phyloP scores from a whole-genome alignment of 805 yeast species.

The Candida khao-thaluensis region DNA sequence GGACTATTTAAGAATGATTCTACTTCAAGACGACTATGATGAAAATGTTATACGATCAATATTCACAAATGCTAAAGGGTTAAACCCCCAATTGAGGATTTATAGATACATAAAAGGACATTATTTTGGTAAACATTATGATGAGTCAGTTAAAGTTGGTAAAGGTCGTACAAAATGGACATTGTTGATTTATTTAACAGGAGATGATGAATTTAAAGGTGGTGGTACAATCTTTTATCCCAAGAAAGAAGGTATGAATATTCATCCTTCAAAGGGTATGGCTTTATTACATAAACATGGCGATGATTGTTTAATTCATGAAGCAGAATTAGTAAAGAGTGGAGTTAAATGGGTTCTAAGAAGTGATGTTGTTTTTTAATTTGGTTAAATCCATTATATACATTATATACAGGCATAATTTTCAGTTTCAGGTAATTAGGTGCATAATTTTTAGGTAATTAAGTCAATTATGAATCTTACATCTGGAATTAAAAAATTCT shows the following conservation, averaged over 20 bases:
- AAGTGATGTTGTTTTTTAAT: conserved; percentile 48
- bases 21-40: conserved; percentile 26
- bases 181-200: conserved; percentile 54
- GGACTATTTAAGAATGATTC: conserved; percentile 36
- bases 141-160: conserved; percentile 48
- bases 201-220: conserved; percentile 54
- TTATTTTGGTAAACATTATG: conserved; percentile 60
- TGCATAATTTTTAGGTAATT: too few species aligned
- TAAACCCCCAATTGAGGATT: conserved; percentile 55
- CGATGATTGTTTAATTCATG: conserved; percentile 60
- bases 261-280: conserved; percentile 54
- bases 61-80: conserved; percentile 43
- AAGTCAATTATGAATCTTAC: too few species aligned
- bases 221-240: conserved; percentile 60
- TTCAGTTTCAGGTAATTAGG: too few species aligned
- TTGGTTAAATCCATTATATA: too few species aligned
- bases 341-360: conserved; percentile 66
- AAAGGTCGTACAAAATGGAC: conserved; percentile 58
- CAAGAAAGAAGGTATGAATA: conserved; percentile 26
- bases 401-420: too few species aligned
- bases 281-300: conserved; percentile 67
- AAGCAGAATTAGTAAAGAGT: conserved; percentile 48
- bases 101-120: conserved; percentile 58
- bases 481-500: conserved; percentile 27
- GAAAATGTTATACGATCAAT: conserved; percentile 24